Percentiles rank a stretch among this genome's conserved stretches.
Evolutionary conservation across 139 green algal species (phyloP).

Genomic region (Axilococcus clingmanii): DNA sequence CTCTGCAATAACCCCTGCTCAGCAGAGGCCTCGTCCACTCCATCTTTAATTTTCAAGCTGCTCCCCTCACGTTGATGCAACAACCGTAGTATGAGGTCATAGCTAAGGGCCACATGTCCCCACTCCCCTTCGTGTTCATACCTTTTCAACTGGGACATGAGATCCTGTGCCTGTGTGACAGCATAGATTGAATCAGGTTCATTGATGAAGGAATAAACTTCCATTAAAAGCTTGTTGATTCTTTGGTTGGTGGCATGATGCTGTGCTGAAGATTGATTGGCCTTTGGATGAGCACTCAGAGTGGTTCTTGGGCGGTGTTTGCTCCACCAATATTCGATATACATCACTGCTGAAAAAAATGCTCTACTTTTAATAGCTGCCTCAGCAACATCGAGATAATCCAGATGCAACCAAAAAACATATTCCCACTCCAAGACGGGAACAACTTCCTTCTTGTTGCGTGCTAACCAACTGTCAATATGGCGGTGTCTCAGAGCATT

Average conservation of each 20-base stretch:
- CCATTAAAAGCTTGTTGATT: constrained; percentile 43
- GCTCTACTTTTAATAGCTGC: constrained; percentile 42
- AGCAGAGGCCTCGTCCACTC: no score
- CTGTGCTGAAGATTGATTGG: no score
- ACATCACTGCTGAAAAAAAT: constrained; percentile 66
- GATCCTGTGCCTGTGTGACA: constrained; percentile 32
- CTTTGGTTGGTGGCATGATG: no score
- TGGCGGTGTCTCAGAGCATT: constrained; percentile 39
- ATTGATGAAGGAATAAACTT: constrained; percentile 52
- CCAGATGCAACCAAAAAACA: constrained; percentile 66
- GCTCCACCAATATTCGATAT: constrained; percentile 54
- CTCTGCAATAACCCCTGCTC: no score
- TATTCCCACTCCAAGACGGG: constrained; percentile 7
- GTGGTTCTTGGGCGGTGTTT: no score
- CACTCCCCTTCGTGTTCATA: constrained; percentile 55
- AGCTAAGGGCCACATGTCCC: no score
- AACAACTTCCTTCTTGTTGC: not conserved
- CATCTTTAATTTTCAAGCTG: no score
- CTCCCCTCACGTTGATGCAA: no score
- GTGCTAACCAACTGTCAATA: not conserved
- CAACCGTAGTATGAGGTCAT: no score
- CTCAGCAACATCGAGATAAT: constrained; percentile 56
- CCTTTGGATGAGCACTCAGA: no score
- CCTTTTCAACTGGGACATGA: constrained; percentile 36
- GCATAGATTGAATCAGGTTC: constrained; percentile 78